Evolutionary conservation across 169 alveolate genomes (phyloP), one percentile per base, ranked within the genome.

Genomic region (Plasmodium sp.): DNA sequence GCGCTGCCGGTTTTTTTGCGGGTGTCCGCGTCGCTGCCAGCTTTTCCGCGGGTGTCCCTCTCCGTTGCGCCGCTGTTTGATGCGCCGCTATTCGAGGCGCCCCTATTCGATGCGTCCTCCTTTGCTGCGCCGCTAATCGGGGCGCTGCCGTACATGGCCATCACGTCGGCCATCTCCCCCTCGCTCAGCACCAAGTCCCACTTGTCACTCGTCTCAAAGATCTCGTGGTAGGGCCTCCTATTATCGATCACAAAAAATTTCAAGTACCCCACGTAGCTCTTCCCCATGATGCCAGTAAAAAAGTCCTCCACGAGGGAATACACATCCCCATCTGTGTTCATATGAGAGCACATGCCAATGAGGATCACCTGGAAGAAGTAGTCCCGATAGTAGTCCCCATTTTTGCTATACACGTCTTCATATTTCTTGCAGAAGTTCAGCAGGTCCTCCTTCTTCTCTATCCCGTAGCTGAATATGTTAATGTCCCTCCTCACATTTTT

Each of bases 141-240:
- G 18, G 54, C 36, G 16, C 43, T 22, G 41, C 73, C 27, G n/a
- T 58, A 85, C 54, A 85, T 85, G 6, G 34, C 33, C 93, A 85
- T 75, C 14, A 85, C 51, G 56, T 85, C 93, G 41, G 39, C 54
- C 36, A 34, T 83, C 31, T 85, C 93, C 3, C 22, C 22, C 16
- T 85, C 93, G 39, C 67, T 85, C 27, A 85, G 27, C 12, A 85
- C 93, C 33, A 85, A 36, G n/a, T 85, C 86, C 93, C 93, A 85
- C 62, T 67, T 85, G 36, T 74, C 77, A 85, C 67, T 75, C 6
- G 48, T 77, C 14, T n/a, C 45, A 67, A 85, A 85, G 9, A 85
- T 85, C 43, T 85, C 93, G 54, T 85, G 79, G 34, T 75, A 85
- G 3, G 93, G 93, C 6, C 93, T 33, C 45, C 80, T 85, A 85